These are phyloP conservation scores for Pharnaceum exiguum DNA, from an alignment of 148 eudicot genomes.

Conservation along the genomic window DNA sequence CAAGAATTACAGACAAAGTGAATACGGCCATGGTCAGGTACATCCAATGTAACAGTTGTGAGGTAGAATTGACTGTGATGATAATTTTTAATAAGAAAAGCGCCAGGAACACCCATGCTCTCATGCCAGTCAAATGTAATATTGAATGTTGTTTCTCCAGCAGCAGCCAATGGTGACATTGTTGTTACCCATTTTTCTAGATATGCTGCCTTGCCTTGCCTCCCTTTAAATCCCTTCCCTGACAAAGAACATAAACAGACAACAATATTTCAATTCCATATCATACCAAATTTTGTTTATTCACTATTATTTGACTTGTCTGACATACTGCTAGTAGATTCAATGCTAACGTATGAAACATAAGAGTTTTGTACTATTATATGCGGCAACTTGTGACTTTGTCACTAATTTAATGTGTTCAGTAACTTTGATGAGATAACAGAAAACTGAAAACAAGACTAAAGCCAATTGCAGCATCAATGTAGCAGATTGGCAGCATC, in stretches of 20 bases:
- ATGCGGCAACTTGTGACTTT: too few species aligned
- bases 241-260: not conserved
- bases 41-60: constrained; percentile 51
- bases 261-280: not conserved
- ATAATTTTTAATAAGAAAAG: constrained; percentile 53
- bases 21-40: constrained; percentile 55
- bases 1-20: constrained; percentile 83
- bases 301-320: too few species aligned
- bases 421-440: too few species aligned
- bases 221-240: constrained; percentile 48
- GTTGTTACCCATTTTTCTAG: constrained; percentile 58
- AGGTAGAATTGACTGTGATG: constrained; percentile 74
- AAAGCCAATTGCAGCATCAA: too few species aligned
- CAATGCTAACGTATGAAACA: too few species aligned
- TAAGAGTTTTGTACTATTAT: too few species aligned
- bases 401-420: too few species aligned
- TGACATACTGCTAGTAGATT: too few species aligned
- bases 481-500: too few species aligned
- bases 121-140: constrained; percentile 74
- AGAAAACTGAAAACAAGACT: too few species aligned
- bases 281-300: too few species aligned
- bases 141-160: constrained; percentile 44
- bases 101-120: constrained; percentile 64
- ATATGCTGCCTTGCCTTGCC: constrained; percentile 48
- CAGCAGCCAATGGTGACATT: constrained; percentile 32